Base-by-base conservation (phyloP, 306 rosid genomes). In the Fagus crenata region DNA sequence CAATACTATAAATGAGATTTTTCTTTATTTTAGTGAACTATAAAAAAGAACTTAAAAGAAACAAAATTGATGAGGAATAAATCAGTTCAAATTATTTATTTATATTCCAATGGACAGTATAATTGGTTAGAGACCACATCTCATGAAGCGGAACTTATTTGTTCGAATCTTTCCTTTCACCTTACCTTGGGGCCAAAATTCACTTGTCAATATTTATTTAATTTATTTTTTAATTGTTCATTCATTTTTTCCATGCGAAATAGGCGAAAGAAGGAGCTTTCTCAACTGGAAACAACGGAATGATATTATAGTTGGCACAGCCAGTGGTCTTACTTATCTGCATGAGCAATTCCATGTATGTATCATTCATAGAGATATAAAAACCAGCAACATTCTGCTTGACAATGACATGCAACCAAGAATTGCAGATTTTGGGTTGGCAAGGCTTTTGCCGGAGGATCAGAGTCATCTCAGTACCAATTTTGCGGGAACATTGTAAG, bases 401-500 rank as follows among this genome's bases (percentile, higher is more conserved):
- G 96, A 89, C 53, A 87, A 82, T 49, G 87, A 80, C 53, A 83
- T 90, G 78, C 85, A 78, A 9, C 87, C 96, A 1, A 85, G 54
- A 77, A 89, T 90, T 77, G 89, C 91, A 46, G 96, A 90, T 82
- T 90, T 89, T 74, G 96, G 96, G 3, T 74, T 89, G 80, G 96
- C 90, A 79, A 87, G 90, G 78, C 93, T 90, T 82, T 40, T 90
- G 41, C 96, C 91, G 0, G 85, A 53, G 71, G 89, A 90, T 59
- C 82, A 72, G 79, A 82, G 89, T 72, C 96, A 90, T 76, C 83
- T 90, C 12, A 90, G 84, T 71, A 90, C 96, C 72, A 84, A 58
- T 85, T 86, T 90, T 87, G 92, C 90, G 6, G 92, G 96, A 83
- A 88, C 96, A 80, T 76, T 89, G 93, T 85, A 83, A 85, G 93